Evolutionary conservation across 2,329 filamentous ascomycete species (phyloP), one percentile per base, ranked within the genome.

Genomic region (Pseudocercospora macadamiae): DNA sequence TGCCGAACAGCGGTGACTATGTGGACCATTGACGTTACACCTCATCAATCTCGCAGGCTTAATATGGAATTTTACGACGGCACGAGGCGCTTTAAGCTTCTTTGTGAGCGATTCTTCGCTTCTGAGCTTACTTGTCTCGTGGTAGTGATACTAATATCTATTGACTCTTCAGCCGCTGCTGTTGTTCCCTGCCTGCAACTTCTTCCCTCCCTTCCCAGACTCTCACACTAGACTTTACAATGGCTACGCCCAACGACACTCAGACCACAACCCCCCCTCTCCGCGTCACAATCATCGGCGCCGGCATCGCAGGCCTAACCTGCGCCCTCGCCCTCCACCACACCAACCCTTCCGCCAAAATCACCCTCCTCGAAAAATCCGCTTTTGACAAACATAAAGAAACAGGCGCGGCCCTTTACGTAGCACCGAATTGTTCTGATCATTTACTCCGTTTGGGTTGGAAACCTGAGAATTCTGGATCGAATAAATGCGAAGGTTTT

Each of bases 371-470:
- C 51, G 84, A 87, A 61, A 80, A 84, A 66, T 86, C 84, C 0
- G 73, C 75, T 1, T 80, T 86, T 30, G 32, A 49, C 12, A 45
- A 51, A 28, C 36, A 54, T 18, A 45, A 52, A 18, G 85, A 87
- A 70, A 74, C 78, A 1, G 85, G 85, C 0, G 85, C 86, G 3
- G 86, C 85, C 0, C 79, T 88, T 14, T 84, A 87, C 64, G 68
- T 88, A 2, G 80, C 82, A 0, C 84, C 86, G 1, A 89, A 89
- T 64, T 75, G 79, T 2, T 85, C 86, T 66, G 81, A 83, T 0
- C 71, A 87, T 3, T 73, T 88, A 3, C 70, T 72, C 7, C 72
- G 77, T 26, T 34, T 59, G 1, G 56, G 60, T 23, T 59, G 47
- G 52, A 36, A 59, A 3, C 69, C 81, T 3, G 8, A 23, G 7